A percentile compares a stretch with the other conserved stretches of the same genome.
phyloP scores from a whole-genome alignment of 2,329 filamentous ascomycete genomes.

The Sarocladium strictum region DNA sequence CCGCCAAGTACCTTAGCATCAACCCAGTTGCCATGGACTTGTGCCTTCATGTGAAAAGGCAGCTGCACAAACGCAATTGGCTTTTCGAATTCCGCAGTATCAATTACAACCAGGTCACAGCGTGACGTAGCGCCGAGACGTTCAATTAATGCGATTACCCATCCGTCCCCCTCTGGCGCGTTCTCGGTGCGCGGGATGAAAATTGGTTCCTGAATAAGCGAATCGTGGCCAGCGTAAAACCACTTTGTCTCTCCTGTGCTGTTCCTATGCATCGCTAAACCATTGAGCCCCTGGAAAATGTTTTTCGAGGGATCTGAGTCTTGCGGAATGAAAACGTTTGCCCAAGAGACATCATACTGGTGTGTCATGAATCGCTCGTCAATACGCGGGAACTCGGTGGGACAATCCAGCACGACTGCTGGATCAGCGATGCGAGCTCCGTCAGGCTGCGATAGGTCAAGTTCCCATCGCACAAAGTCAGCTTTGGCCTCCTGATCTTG shows the following conservation, averaged over 20 bases:
- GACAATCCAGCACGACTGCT: background rate
- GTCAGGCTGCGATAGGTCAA: background rate
- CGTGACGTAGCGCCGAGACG: background rate
- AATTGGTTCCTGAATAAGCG: background rate
- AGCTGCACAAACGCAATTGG: background rate
- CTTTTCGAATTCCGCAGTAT: background rate
- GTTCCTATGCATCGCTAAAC: background rate
- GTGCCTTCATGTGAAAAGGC: background rate
- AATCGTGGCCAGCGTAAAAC: background rate
- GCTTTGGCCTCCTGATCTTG: background rate
- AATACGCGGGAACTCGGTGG: background rate
- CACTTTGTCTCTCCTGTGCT: background rate
- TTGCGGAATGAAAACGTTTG: background rate
- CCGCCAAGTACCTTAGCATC: background rate
- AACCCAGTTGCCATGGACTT: background rate
- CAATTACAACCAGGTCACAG: background rate
- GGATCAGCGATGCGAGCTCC: background rate
- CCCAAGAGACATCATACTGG: background rate
- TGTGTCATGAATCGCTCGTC: background rate
- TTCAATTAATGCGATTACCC: background rate
- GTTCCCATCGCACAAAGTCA: background rate
- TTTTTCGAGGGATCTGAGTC: background rate
- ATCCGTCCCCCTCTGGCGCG: background rate
- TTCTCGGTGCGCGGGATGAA: background rate
- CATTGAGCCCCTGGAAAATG: background rate